Base-by-base conservation (phyloP, 148 eudicot species). In the Amaranthus palmeri region DNA sequence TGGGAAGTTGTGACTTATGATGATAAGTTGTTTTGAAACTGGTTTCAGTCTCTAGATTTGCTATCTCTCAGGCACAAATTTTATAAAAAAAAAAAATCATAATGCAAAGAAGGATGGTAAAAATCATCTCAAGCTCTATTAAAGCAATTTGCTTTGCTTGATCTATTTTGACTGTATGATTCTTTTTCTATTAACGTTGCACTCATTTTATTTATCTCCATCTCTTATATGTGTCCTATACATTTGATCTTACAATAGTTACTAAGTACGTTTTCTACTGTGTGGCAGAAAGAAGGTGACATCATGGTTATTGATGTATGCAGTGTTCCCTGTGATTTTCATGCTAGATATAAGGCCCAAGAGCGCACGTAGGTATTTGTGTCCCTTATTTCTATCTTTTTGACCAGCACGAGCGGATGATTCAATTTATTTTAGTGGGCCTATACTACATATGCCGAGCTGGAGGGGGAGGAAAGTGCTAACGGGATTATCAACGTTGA, bases 321-420 rank as follows among this genome's bases (percentile, higher is more conserved):
- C 63, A 80, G 84, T 80, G 92, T 95, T 68, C 78, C 97, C 58
- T 74, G 86, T 76, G 83, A 86, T 83, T 95, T 95, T 80, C 97
- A 95, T 83, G 85, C 99, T 65, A 88, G 99, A 81, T 88, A 81
- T 74, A 92, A 82, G 86, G 99, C 99, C 78, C 89, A 71, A 79
- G 99, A 95, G 80, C 97, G 99, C 83, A 92, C 89, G 99, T 95
- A 90, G 85, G 99, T 88, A 85, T 80, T 91, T 84, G 48, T 65
- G 69, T 54, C 45, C 40, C 54, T 46, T 61, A 7, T 17, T 50
- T 59, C 14, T 13, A 54, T 15, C 61, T 8, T 15, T 44, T 43
- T 5, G 25, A 69, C 72, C n/a, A 13, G 52, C 57, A 11, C 15
- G 54, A 49, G 41, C 44, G 64, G 15, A 15, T 14, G 17, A 12